phyloP scores from a whole-genome alignment of 257 asterid genomes.

The Gentiana straminea region DNA sequence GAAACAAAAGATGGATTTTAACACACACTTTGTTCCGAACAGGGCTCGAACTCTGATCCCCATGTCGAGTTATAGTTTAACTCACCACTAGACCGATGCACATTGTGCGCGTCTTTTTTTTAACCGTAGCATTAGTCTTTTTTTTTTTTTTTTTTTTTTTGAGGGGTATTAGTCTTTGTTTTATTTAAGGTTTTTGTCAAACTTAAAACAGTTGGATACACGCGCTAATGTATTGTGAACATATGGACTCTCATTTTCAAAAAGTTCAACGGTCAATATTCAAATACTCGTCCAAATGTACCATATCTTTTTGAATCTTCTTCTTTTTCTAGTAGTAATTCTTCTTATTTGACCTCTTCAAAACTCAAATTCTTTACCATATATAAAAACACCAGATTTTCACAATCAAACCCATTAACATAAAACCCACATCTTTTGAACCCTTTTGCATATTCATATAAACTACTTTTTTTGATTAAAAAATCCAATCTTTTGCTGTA shows the following conservation, averaged over 20 bases:
- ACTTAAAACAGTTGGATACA: slow-evolving; percentile 5
- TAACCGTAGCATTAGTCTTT: no score
- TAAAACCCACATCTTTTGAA: no score
- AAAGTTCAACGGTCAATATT: slow-evolving; percentile 23
- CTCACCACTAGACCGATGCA: no score
- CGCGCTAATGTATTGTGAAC: slow-evolving; percentile 9
- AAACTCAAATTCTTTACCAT: background rate
- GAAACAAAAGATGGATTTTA: no score
- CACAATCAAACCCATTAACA: background rate
- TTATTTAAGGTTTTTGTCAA: no score
- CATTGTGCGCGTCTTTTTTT: no score
- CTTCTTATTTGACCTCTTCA: background rate
- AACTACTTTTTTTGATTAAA: background rate
- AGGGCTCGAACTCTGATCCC: no score
- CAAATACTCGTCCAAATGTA: background rate
- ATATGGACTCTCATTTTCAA: slow-evolving; percentile 17
- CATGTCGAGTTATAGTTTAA: no score
- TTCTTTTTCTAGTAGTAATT: background rate
- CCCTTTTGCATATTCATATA: no score
- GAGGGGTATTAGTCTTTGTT: no score
- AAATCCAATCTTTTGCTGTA: background rate
- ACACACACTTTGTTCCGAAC: no score
- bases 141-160: no score
- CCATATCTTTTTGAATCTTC: slow-evolving; percentile 7
- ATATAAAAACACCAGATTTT: background rate